A percentile compares a stretch with the other conserved stretches of the same genome.
Evolutionary conservation across 2,329 filamentous ascomycete species (phyloP).

Genomic region (Colletotrichum eleusines): DNA sequence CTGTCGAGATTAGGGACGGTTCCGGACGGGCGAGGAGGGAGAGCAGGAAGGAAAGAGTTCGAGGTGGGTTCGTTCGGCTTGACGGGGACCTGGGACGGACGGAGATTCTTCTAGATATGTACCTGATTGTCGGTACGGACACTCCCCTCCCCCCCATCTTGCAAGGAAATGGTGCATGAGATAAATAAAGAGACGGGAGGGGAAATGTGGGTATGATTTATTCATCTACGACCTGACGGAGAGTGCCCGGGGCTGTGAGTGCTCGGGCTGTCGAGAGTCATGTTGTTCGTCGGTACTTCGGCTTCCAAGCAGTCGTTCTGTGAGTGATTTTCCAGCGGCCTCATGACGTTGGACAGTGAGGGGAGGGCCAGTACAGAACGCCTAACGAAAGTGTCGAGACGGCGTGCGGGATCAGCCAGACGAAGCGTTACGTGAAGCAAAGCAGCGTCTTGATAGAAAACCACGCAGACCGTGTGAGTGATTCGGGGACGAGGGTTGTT

Average conservation of each 20-base stretch:
- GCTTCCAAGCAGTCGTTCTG: not conserved
- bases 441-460: not conserved
- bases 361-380: not conserved
- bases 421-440: not conserved
- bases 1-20: not conserved
- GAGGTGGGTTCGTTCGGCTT: not conserved
- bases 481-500: not conserved
- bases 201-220: not conserved
- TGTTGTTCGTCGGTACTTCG: not conserved
- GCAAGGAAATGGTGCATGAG: constrained; percentile 22
- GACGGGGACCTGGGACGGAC: constrained; percentile 27
- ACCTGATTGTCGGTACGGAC: constrained; percentile 36
- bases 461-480: not conserved
- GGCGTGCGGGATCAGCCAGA: not conserved
- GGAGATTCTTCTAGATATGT: constrained; percentile 37
- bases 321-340: not conserved
- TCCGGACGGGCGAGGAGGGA: not conserved
- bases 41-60: not conserved
- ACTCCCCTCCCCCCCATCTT: not conserved
- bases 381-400: not conserved
- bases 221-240: not conserved
- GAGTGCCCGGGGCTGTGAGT: not conserved
- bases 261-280: not conserved
- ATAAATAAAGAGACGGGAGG: not conserved
- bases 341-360: not conserved